Evolutionary conservation across 345 rosid genomes (phyloP).

Genomic region (Populus simonii): DNA sequence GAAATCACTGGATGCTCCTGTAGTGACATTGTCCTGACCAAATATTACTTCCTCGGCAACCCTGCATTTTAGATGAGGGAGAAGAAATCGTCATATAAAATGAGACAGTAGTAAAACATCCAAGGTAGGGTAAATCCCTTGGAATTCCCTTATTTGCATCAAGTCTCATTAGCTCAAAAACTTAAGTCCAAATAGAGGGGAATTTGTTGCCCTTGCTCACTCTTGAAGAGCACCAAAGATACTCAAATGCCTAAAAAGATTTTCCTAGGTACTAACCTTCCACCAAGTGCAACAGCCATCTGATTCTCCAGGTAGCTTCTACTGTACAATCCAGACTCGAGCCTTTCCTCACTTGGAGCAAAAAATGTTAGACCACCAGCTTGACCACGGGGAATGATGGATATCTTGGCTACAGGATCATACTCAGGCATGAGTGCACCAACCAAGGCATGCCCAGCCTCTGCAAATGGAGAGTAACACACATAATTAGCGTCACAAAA

Average conservation of each 20-base stretch:
- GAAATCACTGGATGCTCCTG: slow-evolving; percentile 97
- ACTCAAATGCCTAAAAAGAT: background rate
- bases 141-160: background rate
- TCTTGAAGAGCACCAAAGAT: background rate
- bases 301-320: slow-evolving; percentile 97
- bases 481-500: background rate
- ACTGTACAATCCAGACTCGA: slow-evolving; percentile 95
- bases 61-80: slow-evolving; percentile 30
- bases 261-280: slow-evolving; percentile 55
- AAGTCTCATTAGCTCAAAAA: background rate
- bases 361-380: slow-evolving; percentile 97
- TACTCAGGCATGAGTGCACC: slow-evolving; percentile 98
- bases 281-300: slow-evolving; percentile 98
- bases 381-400: slow-evolving; percentile 96
- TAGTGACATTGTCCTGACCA: slow-evolving; percentile 86
- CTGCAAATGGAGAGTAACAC: slow-evolving; percentile 38
- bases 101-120: background rate
- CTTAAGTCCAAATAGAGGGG: background rate
- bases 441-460: slow-evolving; percentile 97
- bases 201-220: background rate
- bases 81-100: background rate
- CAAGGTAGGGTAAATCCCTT: background rate
- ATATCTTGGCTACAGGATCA: slow-evolving; percentile 94
- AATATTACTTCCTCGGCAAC: slow-evolving; percentile 96
- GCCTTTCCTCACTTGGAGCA: slow-evolving; percentile 96